Conservation (phyloP, 2,329 filamentous ascomycete genomes). For the Pseudogymnoascus sp. region DNA sequence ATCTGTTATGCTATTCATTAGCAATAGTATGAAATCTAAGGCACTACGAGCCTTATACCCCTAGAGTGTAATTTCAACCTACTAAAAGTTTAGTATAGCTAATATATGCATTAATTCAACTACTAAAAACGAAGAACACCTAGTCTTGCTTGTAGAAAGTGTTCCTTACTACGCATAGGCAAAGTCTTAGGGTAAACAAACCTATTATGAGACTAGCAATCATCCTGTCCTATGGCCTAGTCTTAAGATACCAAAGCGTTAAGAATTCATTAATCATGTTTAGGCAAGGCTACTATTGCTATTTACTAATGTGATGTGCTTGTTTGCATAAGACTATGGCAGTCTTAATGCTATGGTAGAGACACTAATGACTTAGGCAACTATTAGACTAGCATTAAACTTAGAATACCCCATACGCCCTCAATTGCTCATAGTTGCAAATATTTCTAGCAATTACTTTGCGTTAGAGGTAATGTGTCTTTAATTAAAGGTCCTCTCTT, state of each 20-base stretch:
- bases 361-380: slow-evolving; percentile 15
- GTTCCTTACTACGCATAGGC: slow-evolving; percentile 10
- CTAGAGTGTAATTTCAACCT: slow-evolving; percentile 11
- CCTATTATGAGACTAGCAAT: slow-evolving; percentile 15
- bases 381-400: slow-evolving; percentile 16
- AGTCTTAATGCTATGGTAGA: slow-evolving; percentile 15
- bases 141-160: slow-evolving; percentile 16
- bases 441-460: slow-evolving; percentile 12
- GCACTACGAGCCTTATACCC: slow-evolving; percentile 16
- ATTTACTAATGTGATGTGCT: slow-evolving; percentile 22
- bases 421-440: slow-evolving; percentile 14
- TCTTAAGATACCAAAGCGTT: slow-evolving; percentile 1
- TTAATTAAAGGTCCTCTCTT: slow-evolving; percentile 11
- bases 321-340: slow-evolving; percentile 22
- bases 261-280: slow-evolving; percentile 13
- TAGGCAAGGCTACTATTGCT: slow-evolving; percentile 17
- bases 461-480: slow-evolving; percentile 11
- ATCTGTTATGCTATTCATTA: slow-evolving; percentile 15
- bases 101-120: slow-evolving; percentile 15
- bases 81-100: slow-evolving; percentile 15
- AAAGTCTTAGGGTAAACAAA: slow-evolving; percentile 9
- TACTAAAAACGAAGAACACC: slow-evolving; percentile 14
- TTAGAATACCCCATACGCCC: slow-evolving; percentile 14
- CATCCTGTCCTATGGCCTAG: slow-evolving; percentile 12
- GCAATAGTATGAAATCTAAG: slow-evolving; percentile 12